Evolutionary conservation across 108 stramenopile genomes (phyloP), one percentile per base, ranked within the genome.

Genomic region (Cyclotella atomus): DNA sequence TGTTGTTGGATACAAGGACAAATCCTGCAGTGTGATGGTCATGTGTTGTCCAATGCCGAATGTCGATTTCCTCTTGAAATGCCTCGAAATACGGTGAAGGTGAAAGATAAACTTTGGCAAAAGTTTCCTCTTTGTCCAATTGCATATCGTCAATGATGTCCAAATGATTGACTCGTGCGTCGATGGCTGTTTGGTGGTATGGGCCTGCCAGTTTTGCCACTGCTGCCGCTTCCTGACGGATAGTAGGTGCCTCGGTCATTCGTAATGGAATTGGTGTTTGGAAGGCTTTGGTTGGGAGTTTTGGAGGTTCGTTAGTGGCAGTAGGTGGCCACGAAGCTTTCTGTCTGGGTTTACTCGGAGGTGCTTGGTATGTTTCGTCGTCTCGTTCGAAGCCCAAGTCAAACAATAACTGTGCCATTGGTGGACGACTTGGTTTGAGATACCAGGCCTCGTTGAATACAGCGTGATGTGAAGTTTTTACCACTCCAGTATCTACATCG

Each of bases 381-480:
- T 57, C 29, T 0, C 4, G 15, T 30, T 57, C 56, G 29, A 57
- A 32, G 1, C 69, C 69, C 21, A 70, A 10, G 43, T 70, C 56
- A 59, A 30, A 70, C 16, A 70, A 44, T 9, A 45, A 9, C 43
- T 73, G 72, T 0, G 72, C 72, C 0, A 60, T 60, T 5, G 63
- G 72, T 0, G 62, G 72, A 2, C 72, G 63, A 16, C 7, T 19
- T 15, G 24, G 41, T 25, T 44, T 38, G 7, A 65, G 53, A 43
- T 73, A 72, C 69, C 69, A 70, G 4, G 69, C 71, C 38, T 72
- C 61, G 25, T 72, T 61, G 25, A 72, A 72, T 20, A 43, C 41
- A 0, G 38, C 52, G 25, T 73, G 72, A 27, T 73, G 69, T 24
- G 47, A 59, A 4, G 38, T 45, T 54, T 70, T 70, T 0, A 32